Evolutionary conservation across 1,284 basidiomycete species (phyloP).

Genomic region (Apiotrichum laibachii): DNA sequence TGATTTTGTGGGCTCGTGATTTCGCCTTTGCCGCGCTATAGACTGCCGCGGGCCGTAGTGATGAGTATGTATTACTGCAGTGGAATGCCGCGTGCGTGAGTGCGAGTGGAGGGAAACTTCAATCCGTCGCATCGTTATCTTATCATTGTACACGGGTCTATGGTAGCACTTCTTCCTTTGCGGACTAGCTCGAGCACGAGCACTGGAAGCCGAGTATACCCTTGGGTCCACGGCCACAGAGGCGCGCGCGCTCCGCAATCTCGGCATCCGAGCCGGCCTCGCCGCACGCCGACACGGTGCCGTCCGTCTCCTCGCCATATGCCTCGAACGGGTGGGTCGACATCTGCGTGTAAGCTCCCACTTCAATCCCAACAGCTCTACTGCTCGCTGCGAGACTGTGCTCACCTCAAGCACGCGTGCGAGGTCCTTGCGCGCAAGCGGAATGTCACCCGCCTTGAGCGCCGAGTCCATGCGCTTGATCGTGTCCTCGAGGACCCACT

Average conservation of each 20-base stretch:
- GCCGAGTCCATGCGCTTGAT: constrained; percentile 70
- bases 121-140: background rate
- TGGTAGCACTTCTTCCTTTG: background rate
- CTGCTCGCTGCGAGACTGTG: background rate
- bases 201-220: constrained; percentile 86
- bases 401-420: constrained; percentile 29
- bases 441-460: constrained; percentile 57
- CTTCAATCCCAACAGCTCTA: background rate
- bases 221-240: constrained; percentile 73
- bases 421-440: constrained; percentile 28
- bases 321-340: constrained; percentile 70
- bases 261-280: constrained; percentile 49
- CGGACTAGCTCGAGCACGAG: constrained; percentile 72
- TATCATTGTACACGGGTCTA: background rate
- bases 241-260: constrained; percentile 64
- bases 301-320: constrained; percentile 75
- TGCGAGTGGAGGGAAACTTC: no score
- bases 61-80: no score
- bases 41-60: no score
- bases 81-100: no score
- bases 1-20: background rate
- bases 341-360: constrained; percentile 58
- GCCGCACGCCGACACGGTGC: constrained; percentile 58
- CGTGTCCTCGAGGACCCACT: constrained; percentile 89
- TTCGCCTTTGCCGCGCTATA: no score